Conservation (phyloP, 2,329 filamentous ascomycete species). For the Penicillium sp. region DNA sequence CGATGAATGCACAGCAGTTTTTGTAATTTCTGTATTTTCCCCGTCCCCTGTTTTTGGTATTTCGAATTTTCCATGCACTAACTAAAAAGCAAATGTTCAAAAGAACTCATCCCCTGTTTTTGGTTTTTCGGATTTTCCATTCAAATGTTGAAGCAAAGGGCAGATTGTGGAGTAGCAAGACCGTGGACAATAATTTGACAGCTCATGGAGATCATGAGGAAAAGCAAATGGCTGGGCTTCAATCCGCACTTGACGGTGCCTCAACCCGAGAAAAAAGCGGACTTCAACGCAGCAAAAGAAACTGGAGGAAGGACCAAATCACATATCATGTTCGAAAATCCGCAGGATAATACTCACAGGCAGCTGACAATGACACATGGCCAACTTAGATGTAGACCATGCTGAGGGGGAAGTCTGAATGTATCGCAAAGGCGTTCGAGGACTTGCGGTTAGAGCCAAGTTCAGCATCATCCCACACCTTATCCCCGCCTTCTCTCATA, state of each 20-base stretch:
- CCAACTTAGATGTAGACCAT: conserved; percentile 9
- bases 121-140: background rate
- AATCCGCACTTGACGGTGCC: background rate
- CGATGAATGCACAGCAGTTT: background rate
- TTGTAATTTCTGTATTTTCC: background rate
- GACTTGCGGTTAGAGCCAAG: too few relatives aligned
- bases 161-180: background rate
- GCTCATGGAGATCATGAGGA: background rate
- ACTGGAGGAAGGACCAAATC: background rate
- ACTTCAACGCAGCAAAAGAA: too few relatives aligned
- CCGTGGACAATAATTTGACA: background rate
- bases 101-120: background rate
- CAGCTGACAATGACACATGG: background rate
- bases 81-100: background rate
- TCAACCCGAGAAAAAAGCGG: too few relatives aligned
- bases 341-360: background rate
- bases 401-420: background rate
- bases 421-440: background rate
- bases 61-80: background rate
- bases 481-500: too few relatives aligned
- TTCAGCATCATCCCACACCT: too few relatives aligned
- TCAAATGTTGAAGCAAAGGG: background rate
- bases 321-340: background rate
- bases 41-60: background rate
- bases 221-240: background rate